Evolutionary conservation across 257 asterid species (phyloP).

Genomic region (Verbena officinalis): DNA sequence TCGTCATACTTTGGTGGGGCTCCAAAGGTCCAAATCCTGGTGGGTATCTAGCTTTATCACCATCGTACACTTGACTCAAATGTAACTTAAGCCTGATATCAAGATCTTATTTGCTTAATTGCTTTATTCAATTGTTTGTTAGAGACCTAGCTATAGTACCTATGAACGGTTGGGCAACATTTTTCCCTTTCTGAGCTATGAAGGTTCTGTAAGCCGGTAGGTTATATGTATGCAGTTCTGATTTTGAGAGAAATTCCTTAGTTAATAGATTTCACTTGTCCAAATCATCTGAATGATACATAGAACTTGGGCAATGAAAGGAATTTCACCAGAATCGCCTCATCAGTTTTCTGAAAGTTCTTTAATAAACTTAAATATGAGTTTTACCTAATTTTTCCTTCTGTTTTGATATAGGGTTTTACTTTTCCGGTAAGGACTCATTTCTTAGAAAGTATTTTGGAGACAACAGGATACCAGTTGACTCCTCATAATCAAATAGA

Average conservation of each 20-base stretch:
- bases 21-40: slow-evolving; percentile 76
- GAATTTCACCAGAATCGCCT: no score
- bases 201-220: slow-evolving; percentile 16
- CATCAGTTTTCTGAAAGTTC: no score
- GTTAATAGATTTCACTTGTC: slow-evolving; percentile 26
- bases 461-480: slow-evolving; percentile 81
- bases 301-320: background rate
- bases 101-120: slow-evolving; percentile 2
- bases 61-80: slow-evolving; percentile 3
- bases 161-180: background rate
- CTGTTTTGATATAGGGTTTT: slow-evolving; percentile 51
- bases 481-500: slow-evolving; percentile 86
- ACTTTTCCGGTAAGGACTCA: slow-evolving; percentile 79
- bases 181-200: slow-evolving; percentile 11
- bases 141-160: slow-evolving; percentile 5
- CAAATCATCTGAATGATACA: slow-evolving; percentile 14
- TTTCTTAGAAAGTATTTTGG: slow-evolving; percentile 86
- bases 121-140: background rate
- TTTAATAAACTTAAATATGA: slow-evolving; percentile 15
- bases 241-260: background rate
- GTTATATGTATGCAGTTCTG: slow-evolving; percentile 1
- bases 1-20: slow-evolving; percentile 86
- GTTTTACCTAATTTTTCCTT: slow-evolving; percentile 21
- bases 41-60: slow-evolving; percentile 39
- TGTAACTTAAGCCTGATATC: slow-evolving; percentile 11